Evolutionary conservation across 371 early-diverging fungal genomes (phyloP), one percentile per base, ranked within the genome.

Genomic region (Mortierella sp.): DNA sequence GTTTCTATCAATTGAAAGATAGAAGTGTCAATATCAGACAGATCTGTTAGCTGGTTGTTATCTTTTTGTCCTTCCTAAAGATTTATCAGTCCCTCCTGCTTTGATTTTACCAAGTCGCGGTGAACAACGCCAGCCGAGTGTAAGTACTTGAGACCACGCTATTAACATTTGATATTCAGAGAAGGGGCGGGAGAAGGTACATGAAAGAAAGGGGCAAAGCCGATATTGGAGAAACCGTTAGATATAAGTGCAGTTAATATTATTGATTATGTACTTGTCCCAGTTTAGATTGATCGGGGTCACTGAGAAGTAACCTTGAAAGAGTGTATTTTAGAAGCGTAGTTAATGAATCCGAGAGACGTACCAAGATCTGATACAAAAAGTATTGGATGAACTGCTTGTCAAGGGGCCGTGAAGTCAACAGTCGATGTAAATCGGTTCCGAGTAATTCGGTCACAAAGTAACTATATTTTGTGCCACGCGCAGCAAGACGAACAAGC

Each of bases 61-160:
- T 11, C 22, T n/a, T 4, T 4, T 6, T 57, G 33, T 28, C 13
- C 57, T n/a, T 53, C 24, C 24, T 9, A 21, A 19, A 16, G 19
- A 58, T 32, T 10, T 22, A 58, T 58, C 19, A 33, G 33, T 33
- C 15, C 22, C 2, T 67, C 40, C 9, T 65, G 21, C 36, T 45
- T n/a, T 43, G 58, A 33, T 38, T 84, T 85, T 86, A 93, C 94
- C 88, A 98, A 85, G 84, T 98, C 98, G 69, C 98, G 87, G 84
- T 98, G 98, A 58, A 98, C 94, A 65, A 98, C 96, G 62, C 96
- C 97, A 59, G 96, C 96, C 0, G 97, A 95, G 87, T 98, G 98
- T 55, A 98, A 92, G 76, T 96, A 98, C 85, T 95, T 95, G 70
- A 95, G 87, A 24, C 95, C 96, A 85, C 95, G 89, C 92, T 92